phyloP scores from a whole-genome alignment of 495 filamentous ascomycete genomes.

The Cryomyces antarcticus region DNA sequence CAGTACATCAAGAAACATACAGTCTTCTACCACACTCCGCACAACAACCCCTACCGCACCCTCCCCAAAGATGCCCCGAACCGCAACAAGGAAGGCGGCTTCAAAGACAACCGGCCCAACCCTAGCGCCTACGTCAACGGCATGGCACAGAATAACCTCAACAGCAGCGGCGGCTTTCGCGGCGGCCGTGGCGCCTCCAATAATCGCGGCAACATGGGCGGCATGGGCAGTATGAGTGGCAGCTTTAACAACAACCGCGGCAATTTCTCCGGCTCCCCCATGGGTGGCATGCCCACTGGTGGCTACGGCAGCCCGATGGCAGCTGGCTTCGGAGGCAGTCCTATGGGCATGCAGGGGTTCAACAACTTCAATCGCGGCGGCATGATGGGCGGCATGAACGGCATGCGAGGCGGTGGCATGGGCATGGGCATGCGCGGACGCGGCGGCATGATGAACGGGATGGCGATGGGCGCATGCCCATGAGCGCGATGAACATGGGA shows the following conservation, averaged over 20 bases:
- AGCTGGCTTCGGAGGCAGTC: slow-evolving; percentile 22
- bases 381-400: slow-evolving; percentile 45
- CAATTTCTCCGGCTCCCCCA: slow-evolving; percentile 19
- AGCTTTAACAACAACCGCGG: slow-evolving; percentile 30
- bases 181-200: slow-evolving; percentile 11
- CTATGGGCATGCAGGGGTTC: slow-evolving; percentile 32
- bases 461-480: slow-evolving; percentile 8
- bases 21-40: slow-evolving; percentile 56
- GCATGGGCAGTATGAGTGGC: slow-evolving; percentile 7
- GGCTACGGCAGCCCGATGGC: slow-evolving; percentile 12
- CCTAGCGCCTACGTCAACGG: slow-evolving; percentile 22
- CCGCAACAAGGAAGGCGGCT: slow-evolving; percentile 40
- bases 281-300: slow-evolving; percentile 6
- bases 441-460: slow-evolving; percentile 8
- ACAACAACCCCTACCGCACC: slow-evolving; percentile 73
- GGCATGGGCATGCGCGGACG: background rate
- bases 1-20: slow-evolving; percentile 45
- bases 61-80: slow-evolving; percentile 76
- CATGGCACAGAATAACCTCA: slow-evolving; percentile 16
- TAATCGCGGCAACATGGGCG: slow-evolving; percentile 16
- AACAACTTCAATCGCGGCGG: slow-evolving; percentile 42
- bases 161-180: slow-evolving; percentile 16
- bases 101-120: slow-evolving; percentile 18
- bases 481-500: slow-evolving; percentile 9
- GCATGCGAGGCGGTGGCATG: slow-evolving; percentile 42